Conservation (phyloP, 768 basidiomycete genomes). For the Lentinula edodes region DNA sequence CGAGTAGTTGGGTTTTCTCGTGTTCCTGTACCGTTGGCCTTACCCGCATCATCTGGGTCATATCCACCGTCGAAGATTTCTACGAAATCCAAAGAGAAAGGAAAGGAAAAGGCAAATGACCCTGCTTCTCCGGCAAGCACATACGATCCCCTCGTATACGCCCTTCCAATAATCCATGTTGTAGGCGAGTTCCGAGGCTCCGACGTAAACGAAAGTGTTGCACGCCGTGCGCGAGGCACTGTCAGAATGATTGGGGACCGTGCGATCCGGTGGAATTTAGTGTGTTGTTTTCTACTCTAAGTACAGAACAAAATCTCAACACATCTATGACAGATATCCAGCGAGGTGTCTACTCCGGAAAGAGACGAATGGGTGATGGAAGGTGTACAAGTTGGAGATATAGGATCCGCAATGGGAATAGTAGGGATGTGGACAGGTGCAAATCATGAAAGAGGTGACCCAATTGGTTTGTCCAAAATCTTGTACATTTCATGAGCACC, state of each 20-base stretch:
- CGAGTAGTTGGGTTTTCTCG: constrained; percentile 31
- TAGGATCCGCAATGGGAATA: constrained; percentile 47
- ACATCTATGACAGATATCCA: constrained; percentile 22
- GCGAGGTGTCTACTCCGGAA: constrained; percentile 14
- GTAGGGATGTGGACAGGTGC: constrained; percentile 30
- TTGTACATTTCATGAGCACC: background rate
- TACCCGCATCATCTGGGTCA: constrained; percentile 12
- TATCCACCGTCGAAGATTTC: constrained; percentile 10
- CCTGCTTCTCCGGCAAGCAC: background rate
- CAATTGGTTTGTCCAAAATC: background rate
- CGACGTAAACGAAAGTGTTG: constrained; percentile 23
- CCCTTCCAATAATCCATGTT: constrained; percentile 48
- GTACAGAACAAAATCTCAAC: background rate
- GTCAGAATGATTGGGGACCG: constrained; percentile 46
- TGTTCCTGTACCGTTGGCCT: background rate
- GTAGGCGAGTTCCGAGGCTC: constrained; percentile 39
- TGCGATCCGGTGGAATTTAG: constrained; percentile 47
- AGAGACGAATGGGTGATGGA: constrained; percentile 46
- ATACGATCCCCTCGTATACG: constrained; percentile 20
- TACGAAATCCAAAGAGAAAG: constrained; percentile 3
- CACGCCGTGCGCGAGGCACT: constrained; percentile 32
- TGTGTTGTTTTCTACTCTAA: constrained; percentile 17
- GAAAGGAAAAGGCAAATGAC: background rate
- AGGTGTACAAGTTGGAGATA: constrained; percentile 50
- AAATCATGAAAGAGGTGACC: constrained; percentile 3